phyloP scores from a whole-genome alignment of 1,284 basidiomycete genomes.

The Cutaneotrichosporon arboriforme region DNA sequence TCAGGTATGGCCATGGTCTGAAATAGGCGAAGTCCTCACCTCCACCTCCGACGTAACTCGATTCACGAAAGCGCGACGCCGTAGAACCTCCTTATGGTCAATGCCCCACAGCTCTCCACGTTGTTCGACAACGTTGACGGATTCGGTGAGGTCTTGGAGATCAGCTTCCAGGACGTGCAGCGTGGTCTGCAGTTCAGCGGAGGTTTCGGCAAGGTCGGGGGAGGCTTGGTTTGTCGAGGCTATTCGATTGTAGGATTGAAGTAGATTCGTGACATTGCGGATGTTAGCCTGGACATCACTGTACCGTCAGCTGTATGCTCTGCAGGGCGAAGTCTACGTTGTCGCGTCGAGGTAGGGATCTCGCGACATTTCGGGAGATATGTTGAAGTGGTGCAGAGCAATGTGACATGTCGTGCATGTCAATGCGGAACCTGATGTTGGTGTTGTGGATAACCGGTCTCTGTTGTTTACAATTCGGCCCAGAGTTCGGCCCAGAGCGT shows the following conservation, averaged over 20 bases:
- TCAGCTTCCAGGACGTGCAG: constrained; percentile 73
- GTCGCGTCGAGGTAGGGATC: constrained; percentile 46
- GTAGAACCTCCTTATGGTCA: constrained; percentile 63
- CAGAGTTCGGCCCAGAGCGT: too few relatives aligned
- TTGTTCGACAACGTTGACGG: constrained; percentile 74
- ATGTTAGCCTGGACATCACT: constrained; percentile 42
- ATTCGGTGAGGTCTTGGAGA: constrained; percentile 79
- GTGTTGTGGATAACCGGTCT: too few relatives aligned
- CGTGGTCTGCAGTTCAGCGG: constrained; percentile 63
- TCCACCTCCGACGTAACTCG: constrained; percentile 67
- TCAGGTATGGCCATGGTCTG: too few relatives aligned
- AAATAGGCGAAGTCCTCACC: constrained; percentile 60
- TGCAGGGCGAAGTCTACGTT: constrained; percentile 13
- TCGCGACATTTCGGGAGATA: constrained; percentile 27
- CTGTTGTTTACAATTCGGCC: too few relatives aligned
- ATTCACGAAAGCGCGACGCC: constrained; percentile 66
- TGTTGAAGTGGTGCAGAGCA: neutral
- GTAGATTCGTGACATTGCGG: constrained; percentile 24
- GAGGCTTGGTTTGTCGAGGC: constrained; percentile 3
- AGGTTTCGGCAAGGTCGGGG: constrained; percentile 18
- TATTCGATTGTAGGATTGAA: constrained; percentile 26
- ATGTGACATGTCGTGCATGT: too few relatives aligned
- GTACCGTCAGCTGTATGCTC: neutral
- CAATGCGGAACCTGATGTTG: too few relatives aligned
- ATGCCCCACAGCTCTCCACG: constrained; percentile 79